Conservation (phyloP, 2,329 filamentous ascomycete genomes). For the Akanthomyces dipterigenus region DNA sequence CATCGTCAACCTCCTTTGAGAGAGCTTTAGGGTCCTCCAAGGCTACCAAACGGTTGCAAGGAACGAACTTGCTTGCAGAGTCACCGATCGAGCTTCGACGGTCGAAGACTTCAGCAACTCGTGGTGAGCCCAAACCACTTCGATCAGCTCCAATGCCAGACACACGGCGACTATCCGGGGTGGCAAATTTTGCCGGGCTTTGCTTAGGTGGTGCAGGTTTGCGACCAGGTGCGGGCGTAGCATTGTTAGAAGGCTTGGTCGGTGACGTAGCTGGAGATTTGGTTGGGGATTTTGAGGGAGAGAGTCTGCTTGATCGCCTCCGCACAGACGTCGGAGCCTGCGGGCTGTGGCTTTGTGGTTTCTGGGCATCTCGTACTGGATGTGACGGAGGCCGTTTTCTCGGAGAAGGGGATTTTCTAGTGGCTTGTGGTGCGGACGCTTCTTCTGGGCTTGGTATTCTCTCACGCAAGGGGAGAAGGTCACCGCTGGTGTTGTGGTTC, state of each 20-base stretch:
- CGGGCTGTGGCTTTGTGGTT: conserved; percentile 1
- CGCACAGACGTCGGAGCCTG: not conserved
- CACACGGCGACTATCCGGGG: conserved; percentile 41
- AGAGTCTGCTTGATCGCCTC: conserved; percentile 6
- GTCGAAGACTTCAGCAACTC: conserved; percentile 63
- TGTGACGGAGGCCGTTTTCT: conserved; percentile 32
- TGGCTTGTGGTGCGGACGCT: conserved; percentile 11
- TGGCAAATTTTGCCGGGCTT: not conserved
- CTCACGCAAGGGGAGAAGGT: conserved; percentile 45
- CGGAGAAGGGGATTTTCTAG: conserved; percentile 20
- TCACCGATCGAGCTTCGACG: conserved; percentile 67
- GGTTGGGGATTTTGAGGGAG: not conserved
- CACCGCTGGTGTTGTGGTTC: conserved; percentile 40
- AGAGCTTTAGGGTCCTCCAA: conserved; percentile 61
- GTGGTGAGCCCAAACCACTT: conserved; percentile 67
- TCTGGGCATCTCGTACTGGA: not conserved
- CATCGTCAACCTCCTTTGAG: conserved; percentile 56
- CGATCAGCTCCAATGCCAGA: conserved; percentile 66
- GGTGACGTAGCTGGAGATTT: not conserved
- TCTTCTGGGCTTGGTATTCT: conserved; percentile 19
- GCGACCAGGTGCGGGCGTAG: not conserved
- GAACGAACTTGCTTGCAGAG: conserved; percentile 55
- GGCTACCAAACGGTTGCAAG: conserved; percentile 44
- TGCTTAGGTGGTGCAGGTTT: not conserved
- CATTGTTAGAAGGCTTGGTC: not conserved